Conservation (phyloP, 495 filamentous ascomycete species). For the Eremomyces bilateralis region DNA sequence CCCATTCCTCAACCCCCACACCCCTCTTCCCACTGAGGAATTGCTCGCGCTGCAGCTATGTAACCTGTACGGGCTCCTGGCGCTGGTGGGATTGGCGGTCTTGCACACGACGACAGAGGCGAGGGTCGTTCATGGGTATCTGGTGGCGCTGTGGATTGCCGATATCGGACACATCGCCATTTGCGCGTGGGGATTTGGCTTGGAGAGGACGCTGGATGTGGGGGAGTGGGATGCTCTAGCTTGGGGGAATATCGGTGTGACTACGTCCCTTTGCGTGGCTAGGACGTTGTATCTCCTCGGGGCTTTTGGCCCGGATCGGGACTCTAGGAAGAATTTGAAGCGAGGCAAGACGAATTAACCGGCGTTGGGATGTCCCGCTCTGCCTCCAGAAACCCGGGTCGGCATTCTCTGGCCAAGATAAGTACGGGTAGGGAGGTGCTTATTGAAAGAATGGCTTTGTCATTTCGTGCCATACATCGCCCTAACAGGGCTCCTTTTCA, state of each 20-base stretch:
- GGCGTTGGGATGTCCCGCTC: too few species aligned
- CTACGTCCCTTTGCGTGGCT: slow-evolving; percentile 31
- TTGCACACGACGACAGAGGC: slow-evolving; percentile 40
- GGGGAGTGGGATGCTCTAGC: slow-evolving; percentile 43
- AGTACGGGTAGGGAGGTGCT: too few species aligned
- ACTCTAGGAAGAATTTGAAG: too few species aligned
- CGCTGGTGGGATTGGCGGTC: slow-evolving; percentile 35
- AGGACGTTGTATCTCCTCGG: slow-evolving; percentile 35
- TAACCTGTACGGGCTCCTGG: slow-evolving; percentile 45
- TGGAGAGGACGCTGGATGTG: slow-evolving; percentile 28
- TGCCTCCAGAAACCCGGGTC: too few species aligned
- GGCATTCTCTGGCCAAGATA: too few species aligned
- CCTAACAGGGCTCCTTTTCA: too few species aligned
- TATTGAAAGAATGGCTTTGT: too few species aligned
- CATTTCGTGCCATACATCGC: too few species aligned
- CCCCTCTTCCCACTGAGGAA: slow-evolving; percentile 22
- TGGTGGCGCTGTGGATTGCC: slow-evolving; percentile 39
- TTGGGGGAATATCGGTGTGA: slow-evolving; percentile 53
- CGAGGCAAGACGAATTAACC: too few species aligned
- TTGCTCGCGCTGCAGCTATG: slow-evolving; percentile 39
- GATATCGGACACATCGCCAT: slow-evolving; percentile 50
- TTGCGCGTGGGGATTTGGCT: slow-evolving; percentile 36
- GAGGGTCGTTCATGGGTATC: slow-evolving; percentile 43
- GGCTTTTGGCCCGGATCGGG: too few species aligned
- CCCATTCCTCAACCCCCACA: slow-evolving; percentile 4